Percentiles rank a stretch among this genome's conserved stretches.
Evolutionary conservation across 176 grass and related monocot genomes (phyloP).

Genomic region (Sorghum bicolor): Sorghum_bicolor_NCBIv3 NC_012871.2:58133501-58134000

Average conservation of each 20-base stretch:
- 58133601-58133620: conserved; percentile 15
- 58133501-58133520: neutral
- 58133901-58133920: neutral
- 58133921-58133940: conserved; percentile 8
- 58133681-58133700: neutral
- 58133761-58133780: neutral
- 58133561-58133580: neutral
- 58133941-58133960: too few species aligned
- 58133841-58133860: neutral
- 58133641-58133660: conserved; percentile 32
- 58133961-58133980: neutral
- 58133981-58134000: neutral
- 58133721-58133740: conserved; percentile 4
- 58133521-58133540: conserved; percentile 24
- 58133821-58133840: neutral
- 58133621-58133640: conserved; percentile 34
- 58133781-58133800: neutral
- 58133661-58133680: conserved; percentile 31
- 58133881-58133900: neutral
- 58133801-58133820: neutral
- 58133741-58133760: conserved; percentile 6
- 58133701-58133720: neutral
- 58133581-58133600: conserved; percentile 31
- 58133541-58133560: too few species aligned
- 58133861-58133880: neutral